Base-by-base conservation (phyloP, 805 yeast genomes). In the Yarrowia porcina region DNA sequence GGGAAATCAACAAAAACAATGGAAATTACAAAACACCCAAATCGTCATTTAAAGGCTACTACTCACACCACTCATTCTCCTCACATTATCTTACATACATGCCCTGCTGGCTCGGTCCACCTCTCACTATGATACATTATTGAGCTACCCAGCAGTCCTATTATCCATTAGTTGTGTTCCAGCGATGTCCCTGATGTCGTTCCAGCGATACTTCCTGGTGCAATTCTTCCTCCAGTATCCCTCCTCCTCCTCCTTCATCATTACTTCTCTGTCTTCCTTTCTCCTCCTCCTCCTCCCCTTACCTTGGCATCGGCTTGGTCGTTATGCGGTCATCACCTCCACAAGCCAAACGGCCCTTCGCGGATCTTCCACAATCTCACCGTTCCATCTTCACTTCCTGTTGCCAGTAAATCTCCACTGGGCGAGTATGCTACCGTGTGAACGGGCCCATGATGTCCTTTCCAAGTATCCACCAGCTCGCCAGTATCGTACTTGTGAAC, bases 311-410 rank as follows among this genome's bases (percentile, higher is more conserved):
- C n/a, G n/a, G n/a, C n/a, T n/a, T n/a, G n/a, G n/a, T n/a, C n/a
- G n/a, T n/a, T n/a, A n/a, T n/a, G n/a, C n/a, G n/a, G n/a, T n/a
- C 41, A 18, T 36, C 15, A 52, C 35, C 59, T 23, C 76, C 76
- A 73, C 41, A 73, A 63, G 3, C 76, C 76, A 42, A 71, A 73
- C 4, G 71, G 67, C 2, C 70, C 74, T 10, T 47, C 52, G 11
- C 57, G 64, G 45, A 92, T 84, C 71, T 87, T 88, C 99, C 99
- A 94, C n/a, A 94, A 79, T 67, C 99, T 80, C 20, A 93, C 85
- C 4, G 99, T 93, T 67, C 89, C 90, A 75, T 94, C 99, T 97
- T 98, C 96, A n/a, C 96, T 88, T 1, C 97, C 96, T 61, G 94
- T 86, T 3, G 97, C 98, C 61, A 92, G 80, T 11, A 86, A 79